These are phyloP conservation scores for Aspergillus felis DNA, from an alignment of 2,329 filamentous ascomycete genomes.

Conservation along the genomic window DNA sequence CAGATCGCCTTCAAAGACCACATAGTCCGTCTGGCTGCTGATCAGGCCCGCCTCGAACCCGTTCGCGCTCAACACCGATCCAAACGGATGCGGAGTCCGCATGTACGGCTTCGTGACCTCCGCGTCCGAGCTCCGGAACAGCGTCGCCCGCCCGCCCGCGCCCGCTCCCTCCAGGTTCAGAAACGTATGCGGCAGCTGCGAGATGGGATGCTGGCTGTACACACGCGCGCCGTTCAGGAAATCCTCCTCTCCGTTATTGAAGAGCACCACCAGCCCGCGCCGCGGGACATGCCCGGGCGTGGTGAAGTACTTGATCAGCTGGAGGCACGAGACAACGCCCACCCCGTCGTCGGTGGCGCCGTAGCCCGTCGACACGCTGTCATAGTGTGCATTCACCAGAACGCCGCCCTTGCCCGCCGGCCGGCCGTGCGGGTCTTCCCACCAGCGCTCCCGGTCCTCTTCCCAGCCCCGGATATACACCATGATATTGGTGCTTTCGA, in stretches of 20 bases:
- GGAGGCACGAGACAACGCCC: conserved; percentile 79
- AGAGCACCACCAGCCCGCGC: conserved; percentile 74
- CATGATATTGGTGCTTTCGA: conserved; percentile 88
- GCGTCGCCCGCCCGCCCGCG: conserved; percentile 78
- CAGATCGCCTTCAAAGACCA: conserved; percentile 71
- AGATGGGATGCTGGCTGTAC: conserved; percentile 77
- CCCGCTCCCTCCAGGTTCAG: conserved; percentile 94
- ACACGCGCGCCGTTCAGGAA: conserved; percentile 81
- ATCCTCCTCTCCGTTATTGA: conserved; percentile 97
- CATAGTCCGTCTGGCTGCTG: conserved; percentile 83
- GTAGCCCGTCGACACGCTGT: conserved; percentile 86
- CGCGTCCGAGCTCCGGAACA: conserved; percentile 84
- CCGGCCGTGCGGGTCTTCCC: conserved; percentile 51
- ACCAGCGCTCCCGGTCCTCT: conserved; percentile 71
- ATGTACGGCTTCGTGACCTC: conserved; percentile 79
- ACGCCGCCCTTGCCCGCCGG: conserved; percentile 67
- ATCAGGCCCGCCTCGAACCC: conserved; percentile 77
- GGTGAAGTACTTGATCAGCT: conserved; percentile 84
- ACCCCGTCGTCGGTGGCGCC: conserved; percentile 94
- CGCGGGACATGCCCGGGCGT: conserved; percentile 66
- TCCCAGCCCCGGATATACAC: conserved; percentile 83
- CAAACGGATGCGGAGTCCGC: conserved; percentile 70
- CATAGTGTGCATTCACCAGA: conserved; percentile 91
- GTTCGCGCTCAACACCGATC: conserved; percentile 75
- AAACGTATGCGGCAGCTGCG: conserved; percentile 78